Base-by-base conservation (phyloP, 805 yeast genomes). In the Candida chauliodis region DNA sequence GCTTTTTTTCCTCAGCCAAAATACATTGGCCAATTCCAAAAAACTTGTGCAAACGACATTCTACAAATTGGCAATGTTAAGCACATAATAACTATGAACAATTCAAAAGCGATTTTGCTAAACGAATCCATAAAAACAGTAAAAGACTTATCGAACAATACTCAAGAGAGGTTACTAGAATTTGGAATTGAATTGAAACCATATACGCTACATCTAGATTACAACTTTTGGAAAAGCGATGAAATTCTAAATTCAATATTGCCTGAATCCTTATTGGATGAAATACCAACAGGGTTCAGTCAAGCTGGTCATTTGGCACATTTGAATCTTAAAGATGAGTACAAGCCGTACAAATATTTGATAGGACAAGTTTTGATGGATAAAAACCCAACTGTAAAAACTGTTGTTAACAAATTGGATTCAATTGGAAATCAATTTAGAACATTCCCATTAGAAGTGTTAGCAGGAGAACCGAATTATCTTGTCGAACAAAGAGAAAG, bases 241-340 rank as follows among this genome's bases (percentile, higher is more conserved):
- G 96, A 93, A 49, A 83, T 93, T 11, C 66, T 93, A 26, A 67
- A 71, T 31, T 76, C 95, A 0, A 75, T 89, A 3, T 59, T 93
- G 31, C 99, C 99, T 0, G 82, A 76, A 31, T 69, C 78, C 14
- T 58, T 79, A 15, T 60, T 77, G 5, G 81, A 75, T 29, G 95
- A 88, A 40, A 69, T 83, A 7, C 99, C 99, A 1, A 71, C 93
- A 1, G 95, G 98, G 0, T 93, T 85, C 58, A 86, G 98, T 1
- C 78, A 80, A 25, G 95, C 95, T 0, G 99, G 99, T 0, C 98
- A 93, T 61, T 75, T 93, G 41, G 99, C 98, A 0, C 99, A 93
- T 60, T 61, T 95, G 53, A 93, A 93, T 52, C 60, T 93, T 29
- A 71, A 89, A 31, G 84, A 82, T 28, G 93, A 86, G 53, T 93